These are phyloP conservation scores for Arxiozyma bovina DNA, from an alignment of 1,139 yeast genomes.

Conservation along the genomic window DNA sequence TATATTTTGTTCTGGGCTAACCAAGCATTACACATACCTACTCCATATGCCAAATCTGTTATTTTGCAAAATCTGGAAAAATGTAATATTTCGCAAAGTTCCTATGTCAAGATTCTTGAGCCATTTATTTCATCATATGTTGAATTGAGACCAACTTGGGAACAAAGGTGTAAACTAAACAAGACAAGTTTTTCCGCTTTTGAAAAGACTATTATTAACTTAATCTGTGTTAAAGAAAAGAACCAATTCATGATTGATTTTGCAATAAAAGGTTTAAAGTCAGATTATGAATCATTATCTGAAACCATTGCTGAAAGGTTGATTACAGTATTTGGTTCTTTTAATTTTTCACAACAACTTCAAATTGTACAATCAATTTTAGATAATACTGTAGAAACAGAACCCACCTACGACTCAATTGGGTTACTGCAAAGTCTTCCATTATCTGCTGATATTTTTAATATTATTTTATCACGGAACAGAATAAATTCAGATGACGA, in stretches of 20 bases:
- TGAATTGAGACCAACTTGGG: conserved; percentile 38
- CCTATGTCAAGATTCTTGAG: conserved; percentile 35
- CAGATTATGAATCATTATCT: conserved; percentile 45
- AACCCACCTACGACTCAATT: conserved; percentile 45
- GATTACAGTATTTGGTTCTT: conserved; percentile 42
- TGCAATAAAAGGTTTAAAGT: conserved; percentile 45
- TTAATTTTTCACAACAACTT: conserved; percentile 52
- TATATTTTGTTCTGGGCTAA: conserved; percentile 43
- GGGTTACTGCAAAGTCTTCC: conserved; percentile 44
- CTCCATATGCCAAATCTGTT: conserved; percentile 40
- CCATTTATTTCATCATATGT: conserved; percentile 36
- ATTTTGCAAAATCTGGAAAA: conserved; percentile 29
- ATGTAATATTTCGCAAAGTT: conserved; percentile 20
- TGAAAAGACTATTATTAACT: conserved; percentile 46
- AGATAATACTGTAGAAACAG: conserved; percentile 42
- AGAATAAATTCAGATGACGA: conserved; percentile 37
- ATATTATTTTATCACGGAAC: conserved; percentile 41
- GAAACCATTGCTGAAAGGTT: conserved; percentile 44
- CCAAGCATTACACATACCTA: conserved; percentile 38
- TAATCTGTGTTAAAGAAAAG: conserved; percentile 54
- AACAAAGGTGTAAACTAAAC: conserved; percentile 38
- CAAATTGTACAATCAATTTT: conserved; percentile 51
- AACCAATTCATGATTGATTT: conserved; percentile 51
- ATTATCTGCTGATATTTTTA: conserved; percentile 39
- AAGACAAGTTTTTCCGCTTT: conserved; percentile 44